Evolutionary conservation across 1,139 yeast species (phyloP).

Genomic region (Kodamaea plutei): DNA sequence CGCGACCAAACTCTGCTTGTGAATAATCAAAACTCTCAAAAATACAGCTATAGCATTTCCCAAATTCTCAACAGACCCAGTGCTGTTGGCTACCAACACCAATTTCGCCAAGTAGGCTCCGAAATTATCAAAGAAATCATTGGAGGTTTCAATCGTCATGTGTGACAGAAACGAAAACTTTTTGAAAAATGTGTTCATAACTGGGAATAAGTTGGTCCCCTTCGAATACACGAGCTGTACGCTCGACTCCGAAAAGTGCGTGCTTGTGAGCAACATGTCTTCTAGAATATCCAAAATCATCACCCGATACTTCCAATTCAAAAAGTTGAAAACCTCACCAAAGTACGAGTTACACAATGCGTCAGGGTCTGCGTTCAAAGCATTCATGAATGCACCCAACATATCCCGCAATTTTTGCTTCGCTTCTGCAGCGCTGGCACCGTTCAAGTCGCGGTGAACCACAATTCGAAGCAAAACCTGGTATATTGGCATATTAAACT

Average conservation of each 20-base stretch:
- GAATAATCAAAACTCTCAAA: slow-evolving; percentile 58
- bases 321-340: slow-evolving; percentile 37
- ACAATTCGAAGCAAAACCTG: slow-evolving; percentile 40
- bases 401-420: slow-evolving; percentile 17
- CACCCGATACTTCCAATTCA: slow-evolving; percentile 29
- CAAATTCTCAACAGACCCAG: slow-evolving; percentile 8
- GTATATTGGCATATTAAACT: slow-evolving; percentile 50
- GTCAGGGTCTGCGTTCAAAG: slow-evolving; percentile 39
- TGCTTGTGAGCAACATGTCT: slow-evolving; percentile 20
- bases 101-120: slow-evolving; percentile 18
- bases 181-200: slow-evolving; percentile 35
- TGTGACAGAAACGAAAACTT: slow-evolving; percentile 31
- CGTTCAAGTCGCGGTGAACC: slow-evolving; percentile 16
- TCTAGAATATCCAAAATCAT: slow-evolving; percentile 29
- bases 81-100: slow-evolving; percentile 2
- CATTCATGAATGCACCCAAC: slow-evolving; percentile 40
- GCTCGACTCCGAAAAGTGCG: slow-evolving; percentile 6
- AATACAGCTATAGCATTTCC: slow-evolving; percentile 35
- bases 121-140: slow-evolving; percentile 18
- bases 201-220: slow-evolving; percentile 21
- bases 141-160: slow-evolving; percentile 20
- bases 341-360: slow-evolving; percentile 34
- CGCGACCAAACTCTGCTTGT: slow-evolving; percentile 40
- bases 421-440: slow-evolving; percentile 11
- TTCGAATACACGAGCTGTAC: slow-evolving; percentile 1